Conservation (phyloP, 208 protist species). For the Leishmania turanica region DNA sequence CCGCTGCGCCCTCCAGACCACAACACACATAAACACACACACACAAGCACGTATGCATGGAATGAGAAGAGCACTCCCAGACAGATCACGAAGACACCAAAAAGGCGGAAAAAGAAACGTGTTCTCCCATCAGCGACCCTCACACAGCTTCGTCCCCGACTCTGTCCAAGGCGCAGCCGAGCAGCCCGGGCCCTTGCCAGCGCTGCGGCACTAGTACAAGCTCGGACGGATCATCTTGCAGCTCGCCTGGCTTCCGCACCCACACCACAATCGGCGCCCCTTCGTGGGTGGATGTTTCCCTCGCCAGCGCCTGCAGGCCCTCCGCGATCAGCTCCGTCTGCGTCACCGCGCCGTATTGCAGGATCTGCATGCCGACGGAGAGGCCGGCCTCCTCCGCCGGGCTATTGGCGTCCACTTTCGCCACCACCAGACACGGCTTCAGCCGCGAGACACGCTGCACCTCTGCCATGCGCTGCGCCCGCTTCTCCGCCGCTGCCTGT, state of each 20-base stretch:
- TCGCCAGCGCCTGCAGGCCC: slow-evolving; percentile 44
- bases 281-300: slow-evolving; percentile 44
- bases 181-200: slow-evolving; percentile 69
- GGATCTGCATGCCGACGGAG: slow-evolving; percentile 37
- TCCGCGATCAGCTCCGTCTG: slow-evolving; percentile 25
- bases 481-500: slow-evolving; percentile 34
- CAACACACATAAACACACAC: no score
- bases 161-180: slow-evolving; percentile 77
- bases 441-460: slow-evolving; percentile 34
- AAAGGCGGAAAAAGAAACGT: neutral
- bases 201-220: slow-evolving; percentile 65
- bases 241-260: slow-evolving; percentile 40
- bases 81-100: neutral
- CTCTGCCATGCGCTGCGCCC: slow-evolving; percentile 36
- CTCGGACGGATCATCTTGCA: slow-evolving; percentile 34
- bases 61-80: neutral
- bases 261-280: slow-evolving; percentile 63
- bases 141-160: slow-evolving; percentile 9
- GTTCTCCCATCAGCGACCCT: neutral
- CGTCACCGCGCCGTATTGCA: slow-evolving; percentile 72
- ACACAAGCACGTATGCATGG: neutral
- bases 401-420: slow-evolving; percentile 42
- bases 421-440: slow-evolving; percentile 51
- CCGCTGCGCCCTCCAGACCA: no score
- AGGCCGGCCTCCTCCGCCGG: slow-evolving; percentile 68